phyloP scores from a whole-genome alignment of 352 stramenopile genomes.

The Globisporangium canariense region DNA sequence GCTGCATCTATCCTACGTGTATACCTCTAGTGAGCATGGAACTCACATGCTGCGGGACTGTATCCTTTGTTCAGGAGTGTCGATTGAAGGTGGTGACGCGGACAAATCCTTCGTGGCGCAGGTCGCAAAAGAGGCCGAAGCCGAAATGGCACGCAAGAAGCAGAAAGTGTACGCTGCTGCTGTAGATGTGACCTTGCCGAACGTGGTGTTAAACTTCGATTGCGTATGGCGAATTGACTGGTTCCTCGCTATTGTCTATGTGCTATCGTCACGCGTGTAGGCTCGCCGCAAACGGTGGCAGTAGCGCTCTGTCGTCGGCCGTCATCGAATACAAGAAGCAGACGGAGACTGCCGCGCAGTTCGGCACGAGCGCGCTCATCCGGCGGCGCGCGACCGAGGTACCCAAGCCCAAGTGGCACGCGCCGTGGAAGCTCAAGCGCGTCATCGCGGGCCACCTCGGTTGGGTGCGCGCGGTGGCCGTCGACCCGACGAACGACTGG shows the following conservation, averaged over 20 bases:
- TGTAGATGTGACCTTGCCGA: background rate
- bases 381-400: slow-evolving; percentile 83
- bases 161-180: slow-evolving; percentile 36
- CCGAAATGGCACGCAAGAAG: slow-evolving; percentile 41
- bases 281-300: slow-evolving; percentile 21
- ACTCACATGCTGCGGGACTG: background rate
- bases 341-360: slow-evolving; percentile 41
- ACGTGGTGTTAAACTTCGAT: background rate
- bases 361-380: slow-evolving; percentile 63
- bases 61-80: slow-evolving; percentile 7
- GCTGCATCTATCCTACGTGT: background rate
- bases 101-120: slow-evolving; percentile 44
- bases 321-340: slow-evolving; percentile 70
- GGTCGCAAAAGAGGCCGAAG: slow-evolving; percentile 53
- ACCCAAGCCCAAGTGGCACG: slow-evolving; percentile 97
- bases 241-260: background rate
- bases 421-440: slow-evolving; percentile 97
- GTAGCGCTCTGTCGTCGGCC: slow-evolving; percentile 24
- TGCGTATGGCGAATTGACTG: background rate
- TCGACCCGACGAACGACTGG: slow-evolving; percentile 98
- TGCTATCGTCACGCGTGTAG: slow-evolving; percentile 11
- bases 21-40: background rate
- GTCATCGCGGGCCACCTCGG: slow-evolving; percentile 95
- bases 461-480: slow-evolving; percentile 97
- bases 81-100: slow-evolving; percentile 8